phyloP scores from a whole-genome alignment of 2,329 filamentous ascomycete species.

The Pseudogymnoascus sp. region DNA sequence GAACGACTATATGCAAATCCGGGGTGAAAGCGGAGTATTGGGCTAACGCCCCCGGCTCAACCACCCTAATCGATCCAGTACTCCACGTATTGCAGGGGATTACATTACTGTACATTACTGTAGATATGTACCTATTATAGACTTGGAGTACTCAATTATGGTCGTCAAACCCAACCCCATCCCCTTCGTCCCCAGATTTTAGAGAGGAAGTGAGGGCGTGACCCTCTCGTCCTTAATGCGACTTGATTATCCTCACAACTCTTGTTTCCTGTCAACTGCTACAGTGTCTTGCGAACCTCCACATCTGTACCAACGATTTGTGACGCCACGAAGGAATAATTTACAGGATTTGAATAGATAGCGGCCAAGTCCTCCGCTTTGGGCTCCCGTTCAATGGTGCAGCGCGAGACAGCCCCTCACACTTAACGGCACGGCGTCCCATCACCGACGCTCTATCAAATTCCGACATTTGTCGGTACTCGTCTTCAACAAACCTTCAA shows the following conservation, averaged over 20 bases:
- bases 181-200: neutral
- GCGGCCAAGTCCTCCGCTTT: neutral
- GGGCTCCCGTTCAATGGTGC: neutral
- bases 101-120: neutral
- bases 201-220: neutral
- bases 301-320: neutral
- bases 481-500: neutral
- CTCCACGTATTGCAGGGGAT: neutral
- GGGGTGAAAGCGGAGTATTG: neutral
- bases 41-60: neutral
- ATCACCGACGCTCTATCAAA: neutral
- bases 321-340: neutral
- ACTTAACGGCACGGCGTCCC: neutral
- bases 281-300: neutral
- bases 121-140: neutral
- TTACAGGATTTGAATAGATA: neutral
- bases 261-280: slow-evolving; percentile 2
- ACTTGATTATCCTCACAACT: neutral
- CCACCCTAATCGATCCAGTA: neutral
- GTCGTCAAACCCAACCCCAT: neutral
- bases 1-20: slow-evolving; percentile 3
- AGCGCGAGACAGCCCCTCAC: neutral
- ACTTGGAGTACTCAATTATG: neutral
- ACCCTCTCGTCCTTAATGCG: neutral
- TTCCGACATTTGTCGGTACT: neutral